Evolutionary conservation across 441 rosid genomes (phyloP), one percentile per base, ranked within the genome.

Genomic region (Isatis lusitanica): DNA sequence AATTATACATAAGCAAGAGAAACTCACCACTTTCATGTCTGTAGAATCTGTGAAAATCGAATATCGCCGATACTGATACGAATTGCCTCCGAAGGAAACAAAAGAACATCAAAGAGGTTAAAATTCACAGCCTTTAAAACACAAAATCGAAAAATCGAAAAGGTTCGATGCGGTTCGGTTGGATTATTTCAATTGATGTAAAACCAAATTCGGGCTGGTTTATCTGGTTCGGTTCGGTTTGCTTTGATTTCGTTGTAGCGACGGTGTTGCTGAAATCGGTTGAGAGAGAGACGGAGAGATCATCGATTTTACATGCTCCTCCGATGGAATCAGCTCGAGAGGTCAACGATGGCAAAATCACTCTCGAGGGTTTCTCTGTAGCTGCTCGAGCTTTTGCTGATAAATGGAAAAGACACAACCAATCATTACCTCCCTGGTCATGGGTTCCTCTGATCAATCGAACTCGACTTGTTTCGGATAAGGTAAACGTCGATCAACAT

Each of bases 341-440:
- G 59, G 42, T 70, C 15, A 76, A 61, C 82, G 92, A 87, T 66
- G 98, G 98, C 64, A 85, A 84, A 46, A 78, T 94, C 31, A 66
- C 92, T 21, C 63, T 31, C 3, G 80, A 72, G 40, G 88, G 85
- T 26, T 94, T 90, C 71, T 40, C 18, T 28, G 44, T 76, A 38
- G 84, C 97, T 12, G 86, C 95, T 69, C 61, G 58, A 28, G 59
- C 84, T 47, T 86, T 94, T 72, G 66, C 86, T 0, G 86, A 83
- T 46, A 85, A 77, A 10, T 77, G 77, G 71, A 74, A 46, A 55
- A 21, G 2, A 17, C 55, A 30, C 17, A 68, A 64, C 3, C 63
- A 57, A 15, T 50, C 57, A 2, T 9, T 48, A 0, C 80, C 80
- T 70, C 76, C 51, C 0, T 76, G 76, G 80, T 57, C 71, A 1